phyloP scores from a whole-genome alignment of 2,329 filamentous ascomycete genomes.

The Orbilia blumenaviensis region DNA sequence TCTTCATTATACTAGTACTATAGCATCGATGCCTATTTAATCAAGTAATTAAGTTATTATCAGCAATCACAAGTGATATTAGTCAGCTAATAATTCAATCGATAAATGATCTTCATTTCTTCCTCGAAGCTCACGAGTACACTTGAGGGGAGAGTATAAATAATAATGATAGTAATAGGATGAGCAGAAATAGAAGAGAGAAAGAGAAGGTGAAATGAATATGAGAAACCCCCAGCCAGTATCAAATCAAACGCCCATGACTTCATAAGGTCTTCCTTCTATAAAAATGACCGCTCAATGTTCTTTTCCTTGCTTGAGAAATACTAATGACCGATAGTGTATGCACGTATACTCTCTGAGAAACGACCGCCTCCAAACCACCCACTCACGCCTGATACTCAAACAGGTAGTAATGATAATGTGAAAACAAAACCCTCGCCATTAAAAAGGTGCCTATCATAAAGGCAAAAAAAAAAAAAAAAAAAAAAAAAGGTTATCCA shows the following conservation, averaged over 20 bases:
- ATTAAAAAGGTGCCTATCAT: not conserved
- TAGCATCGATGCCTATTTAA: no score
- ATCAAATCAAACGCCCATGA: not conserved
- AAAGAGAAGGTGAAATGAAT: not conserved
- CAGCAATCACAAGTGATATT: no score
- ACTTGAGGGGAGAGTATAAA: not conserved
- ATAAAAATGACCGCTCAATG: constrained; percentile 14
- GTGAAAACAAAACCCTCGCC: not conserved
- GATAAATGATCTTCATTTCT: no score
- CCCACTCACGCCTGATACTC: no score
- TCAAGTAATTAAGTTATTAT: no score
- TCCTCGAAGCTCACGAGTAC: no score
- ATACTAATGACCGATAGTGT: not conserved
- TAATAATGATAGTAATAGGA: no score
- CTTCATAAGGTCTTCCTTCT: constrained; percentile 11
- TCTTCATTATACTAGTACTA: not conserved
- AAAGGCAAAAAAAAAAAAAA: no score
- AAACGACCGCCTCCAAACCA: not conserved
- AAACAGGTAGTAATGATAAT: no score
- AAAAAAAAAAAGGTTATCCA: not conserved
- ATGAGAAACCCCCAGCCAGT: not conserved
- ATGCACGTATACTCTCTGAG: not conserved
- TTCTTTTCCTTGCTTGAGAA: not conserved
- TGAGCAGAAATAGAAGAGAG: not conserved
- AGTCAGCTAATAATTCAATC: no score